These are phyloP conservation scores for Candida stauntonica DNA, from an alignment of 805 yeast species.

Conservation along the genomic window DNA sequence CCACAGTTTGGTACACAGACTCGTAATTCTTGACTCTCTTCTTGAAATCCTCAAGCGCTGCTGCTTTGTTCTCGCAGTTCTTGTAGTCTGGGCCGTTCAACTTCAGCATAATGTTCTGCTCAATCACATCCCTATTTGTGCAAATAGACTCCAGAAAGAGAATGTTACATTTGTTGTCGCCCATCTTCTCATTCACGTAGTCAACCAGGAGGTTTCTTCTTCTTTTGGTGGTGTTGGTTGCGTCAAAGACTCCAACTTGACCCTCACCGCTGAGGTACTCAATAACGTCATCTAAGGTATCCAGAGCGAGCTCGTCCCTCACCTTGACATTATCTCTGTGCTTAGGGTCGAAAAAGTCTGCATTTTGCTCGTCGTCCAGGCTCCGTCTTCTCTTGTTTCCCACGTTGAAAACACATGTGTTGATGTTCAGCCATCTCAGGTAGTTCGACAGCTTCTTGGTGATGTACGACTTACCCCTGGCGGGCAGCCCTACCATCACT, in stretches of 20 bases:
- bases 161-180: slow-evolving; percentile 36
- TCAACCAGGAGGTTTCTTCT: slow-evolving; percentile 39
- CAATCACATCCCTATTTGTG: slow-evolving; percentile 25
- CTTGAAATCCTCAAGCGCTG: slow-evolving; percentile 33
- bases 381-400: slow-evolving; percentile 55
- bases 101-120: slow-evolving; percentile 30
- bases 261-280: slow-evolving; percentile 32
- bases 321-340: slow-evolving; percentile 32
- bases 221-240: slow-evolving; percentile 44
- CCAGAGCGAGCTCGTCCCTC: slow-evolving; percentile 44
- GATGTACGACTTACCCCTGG: slow-evolving; percentile 67
- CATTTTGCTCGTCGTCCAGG: slow-evolving; percentile 14
- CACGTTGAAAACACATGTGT: slow-evolving; percentile 62
- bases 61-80: slow-evolving; percentile 13
- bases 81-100: slow-evolving; percentile 32
- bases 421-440: slow-evolving; percentile 61
- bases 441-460: slow-evolving; percentile 61
- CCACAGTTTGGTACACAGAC: slow-evolving; percentile 45
- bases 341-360: slow-evolving; percentile 36
- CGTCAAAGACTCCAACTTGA: slow-evolving; percentile 47
- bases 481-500: slow-evolving; percentile 72
- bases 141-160: slow-evolving; percentile 38
- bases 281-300: slow-evolving; percentile 38
- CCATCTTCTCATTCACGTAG: slow-evolving; percentile 29
- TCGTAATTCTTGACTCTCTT: slow-evolving; percentile 50